Evolutionary conservation across 352 stramenopile species (phyloP).

Genomic region (Phytophthora boehmeriae): DNA sequence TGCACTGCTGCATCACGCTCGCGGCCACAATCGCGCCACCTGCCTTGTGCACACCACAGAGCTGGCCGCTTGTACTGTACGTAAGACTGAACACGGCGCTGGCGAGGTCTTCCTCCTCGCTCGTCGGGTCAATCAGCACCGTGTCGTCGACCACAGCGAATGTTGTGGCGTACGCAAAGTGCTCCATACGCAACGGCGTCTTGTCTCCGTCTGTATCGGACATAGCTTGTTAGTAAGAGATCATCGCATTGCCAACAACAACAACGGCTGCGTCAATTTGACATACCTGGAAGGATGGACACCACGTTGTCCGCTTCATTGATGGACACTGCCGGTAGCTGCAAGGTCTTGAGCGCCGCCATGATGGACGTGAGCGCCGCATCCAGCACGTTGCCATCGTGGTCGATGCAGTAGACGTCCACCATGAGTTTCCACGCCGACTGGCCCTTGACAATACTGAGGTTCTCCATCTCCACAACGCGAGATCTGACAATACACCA

Average conservation of each 20-base stretch:
- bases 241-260: neutral
- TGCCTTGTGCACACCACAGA: constrained; percentile 77
- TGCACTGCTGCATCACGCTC: constrained; percentile 63
- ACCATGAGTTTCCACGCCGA: constrained; percentile 84
- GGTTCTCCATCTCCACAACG: constrained; percentile 79
- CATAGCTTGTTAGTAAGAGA: neutral
- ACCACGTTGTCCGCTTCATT: constrained; percentile 75
- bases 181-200: constrained; percentile 57
- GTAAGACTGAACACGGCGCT: constrained; percentile 63
- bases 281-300: constrained; percentile 60
- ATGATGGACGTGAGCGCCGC: constrained; percentile 74
- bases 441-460: constrained; percentile 76
- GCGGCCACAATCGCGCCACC: constrained; percentile 56
- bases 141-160: constrained; percentile 66
- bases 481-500: constrained; percentile 46
- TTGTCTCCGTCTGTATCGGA: constrained; percentile 48
- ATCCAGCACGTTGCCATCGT: constrained; percentile 85
- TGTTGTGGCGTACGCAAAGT: constrained; percentile 64
- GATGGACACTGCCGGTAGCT: constrained; percentile 64
- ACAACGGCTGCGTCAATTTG: neutral
- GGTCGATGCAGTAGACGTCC: constrained; percentile 82
- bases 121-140: constrained; percentile 75
- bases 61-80: constrained; percentile 65
- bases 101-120: constrained; percentile 71
- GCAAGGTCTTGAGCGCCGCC: constrained; percentile 66